phyloP scores from a whole-genome alignment of 2,329 filamentous ascomycete genomes.

The Neocucurbitaria cava region DNA sequence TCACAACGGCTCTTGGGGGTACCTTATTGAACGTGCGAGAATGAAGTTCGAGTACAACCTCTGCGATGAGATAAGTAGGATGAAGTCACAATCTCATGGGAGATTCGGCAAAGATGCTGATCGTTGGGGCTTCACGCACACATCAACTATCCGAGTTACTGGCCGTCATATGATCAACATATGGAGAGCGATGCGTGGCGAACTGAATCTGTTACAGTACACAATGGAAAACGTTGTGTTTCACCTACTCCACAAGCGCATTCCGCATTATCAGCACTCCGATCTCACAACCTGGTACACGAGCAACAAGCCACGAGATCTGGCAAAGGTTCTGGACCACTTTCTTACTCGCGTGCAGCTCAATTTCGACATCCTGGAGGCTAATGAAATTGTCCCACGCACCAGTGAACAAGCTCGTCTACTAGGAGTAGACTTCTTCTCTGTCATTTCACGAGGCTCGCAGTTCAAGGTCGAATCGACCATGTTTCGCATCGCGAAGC shows the following conservation, averaged over 20 bases:
- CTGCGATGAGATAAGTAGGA: slow-evolving; percentile 88
- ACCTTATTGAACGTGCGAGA: slow-evolving; percentile 86
- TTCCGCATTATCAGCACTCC: slow-evolving; percentile 84
- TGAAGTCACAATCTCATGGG: slow-evolving; percentile 83
- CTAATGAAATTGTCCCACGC: slow-evolving; percentile 84
- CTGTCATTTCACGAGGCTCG: slow-evolving; percentile 90
- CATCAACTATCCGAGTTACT: slow-evolving; percentile 89
- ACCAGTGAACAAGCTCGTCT: slow-evolving; percentile 95
- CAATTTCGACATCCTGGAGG: slow-evolving; percentile 88
- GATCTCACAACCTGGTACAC: slow-evolving; percentile 84
- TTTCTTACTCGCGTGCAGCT: slow-evolving; percentile 78
- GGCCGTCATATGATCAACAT: slow-evolving; percentile 97
- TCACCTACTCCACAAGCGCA: slow-evolving; percentile 83
- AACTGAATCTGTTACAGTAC: slow-evolving; percentile 90
- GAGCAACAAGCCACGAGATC: slow-evolving; percentile 70
- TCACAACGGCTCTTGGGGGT: slow-evolving; percentile 93
- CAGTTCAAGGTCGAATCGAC: slow-evolving; percentile 99
- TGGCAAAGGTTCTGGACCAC: slow-evolving; percentile 79
- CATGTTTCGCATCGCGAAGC: slow-evolving; percentile 98
- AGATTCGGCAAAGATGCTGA: slow-evolving; percentile 86
- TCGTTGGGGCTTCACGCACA: slow-evolving; percentile 92
- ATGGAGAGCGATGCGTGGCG: slow-evolving; percentile 94
- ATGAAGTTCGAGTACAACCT: slow-evolving; percentile 88
- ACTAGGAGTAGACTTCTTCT: slow-evolving; percentile 95
- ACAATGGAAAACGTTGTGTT: slow-evolving; percentile 96